Percentiles rank a stretch among this genome's conserved stretches.
Evolutionary conservation across 2,329 filamentous ascomycete genomes (phyloP).

Genomic region (Fusarium ramigenum): DNA sequence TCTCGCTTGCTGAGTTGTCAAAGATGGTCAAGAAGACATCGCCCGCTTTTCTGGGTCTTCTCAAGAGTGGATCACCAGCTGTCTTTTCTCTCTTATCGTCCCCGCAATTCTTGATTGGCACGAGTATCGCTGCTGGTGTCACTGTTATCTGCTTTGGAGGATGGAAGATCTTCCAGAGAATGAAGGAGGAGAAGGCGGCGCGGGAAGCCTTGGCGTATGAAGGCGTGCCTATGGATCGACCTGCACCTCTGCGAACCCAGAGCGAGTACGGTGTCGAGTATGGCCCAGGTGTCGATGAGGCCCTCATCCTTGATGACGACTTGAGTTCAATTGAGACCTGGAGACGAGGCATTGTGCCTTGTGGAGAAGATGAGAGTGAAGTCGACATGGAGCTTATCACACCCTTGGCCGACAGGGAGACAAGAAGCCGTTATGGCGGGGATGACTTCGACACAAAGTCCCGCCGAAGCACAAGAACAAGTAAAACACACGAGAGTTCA

Average conservation of each 20-base stretch:
- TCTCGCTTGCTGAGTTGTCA: constrained; percentile 91
- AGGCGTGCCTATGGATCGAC: constrained; percentile 35
- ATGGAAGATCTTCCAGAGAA: constrained; percentile 95
- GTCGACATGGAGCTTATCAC: constrained; percentile 68
- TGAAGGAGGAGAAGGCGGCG: constrained; percentile 58
- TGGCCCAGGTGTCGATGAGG: constrained; percentile 59
- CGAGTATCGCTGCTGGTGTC: constrained; percentile 88
- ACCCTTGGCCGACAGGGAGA: constrained; percentile 61
- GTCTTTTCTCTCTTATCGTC: constrained; percentile 87
- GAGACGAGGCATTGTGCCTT: constrained; percentile 64
- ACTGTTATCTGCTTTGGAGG: constrained; percentile 96
- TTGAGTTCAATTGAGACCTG: constrained; percentile 67
- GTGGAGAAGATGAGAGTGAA: constrained; percentile 57
- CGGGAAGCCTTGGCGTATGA: constrained; percentile 45
- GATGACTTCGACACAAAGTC: constrained; percentile 54
- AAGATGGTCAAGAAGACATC: constrained; percentile 84
- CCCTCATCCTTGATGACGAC: constrained; percentile 66
- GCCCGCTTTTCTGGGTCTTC: constrained; percentile 76
- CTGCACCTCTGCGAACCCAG: constrained; percentile 41
- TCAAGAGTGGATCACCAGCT: constrained; percentile 85
- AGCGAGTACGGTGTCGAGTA: constrained; percentile 46
- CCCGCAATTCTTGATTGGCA: constrained; percentile 94
- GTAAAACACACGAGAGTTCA: constrained; percentile 42
- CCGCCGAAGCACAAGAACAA: constrained; percentile 47
- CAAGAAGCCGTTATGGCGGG: constrained; percentile 46